These are phyloP conservation scores for Metarhizium humberi DNA, from an alignment of 2,329 filamentous ascomycete species.

Conservation along the genomic window DNA sequence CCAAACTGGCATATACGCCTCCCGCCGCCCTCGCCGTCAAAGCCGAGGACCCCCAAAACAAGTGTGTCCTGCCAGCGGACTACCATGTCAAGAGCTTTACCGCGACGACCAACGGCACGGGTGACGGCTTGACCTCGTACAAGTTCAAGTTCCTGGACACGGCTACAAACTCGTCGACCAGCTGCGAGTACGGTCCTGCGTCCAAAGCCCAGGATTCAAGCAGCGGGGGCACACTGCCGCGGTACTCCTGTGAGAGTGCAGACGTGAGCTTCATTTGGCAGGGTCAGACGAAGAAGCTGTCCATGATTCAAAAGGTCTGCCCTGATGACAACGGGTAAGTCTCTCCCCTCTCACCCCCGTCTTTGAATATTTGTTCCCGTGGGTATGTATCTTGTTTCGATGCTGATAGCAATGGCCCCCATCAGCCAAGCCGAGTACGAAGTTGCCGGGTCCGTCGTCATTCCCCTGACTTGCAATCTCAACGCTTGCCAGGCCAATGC, in stretches of 20 bases:
- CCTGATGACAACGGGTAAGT: conserved; percentile 26
- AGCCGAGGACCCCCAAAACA: conserved; percentile 14
- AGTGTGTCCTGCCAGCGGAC: conserved; percentile 27
- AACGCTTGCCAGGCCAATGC: not conserved
- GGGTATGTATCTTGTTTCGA: conserved; percentile 1
- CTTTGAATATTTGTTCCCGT: not conserved
- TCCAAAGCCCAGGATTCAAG: conserved; percentile 25
- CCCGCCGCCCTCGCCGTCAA: conserved; percentile 15
- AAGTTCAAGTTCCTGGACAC: conserved; percentile 32
- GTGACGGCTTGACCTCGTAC: conserved; percentile 21
- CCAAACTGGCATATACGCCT: conserved; percentile 16
- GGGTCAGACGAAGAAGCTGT: conserved; percentile 19
- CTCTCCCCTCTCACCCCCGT: not conserved
- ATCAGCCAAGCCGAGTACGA: conserved; percentile 14
- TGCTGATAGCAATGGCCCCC: not conserved
- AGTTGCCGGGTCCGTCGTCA: conserved; percentile 18
- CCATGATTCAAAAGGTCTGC: conserved; percentile 37
- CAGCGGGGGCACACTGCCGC: conserved; percentile 16
- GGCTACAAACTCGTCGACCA: conserved; percentile 28
- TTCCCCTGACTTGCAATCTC: conserved; percentile 9
- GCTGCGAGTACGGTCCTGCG: conserved; percentile 33
- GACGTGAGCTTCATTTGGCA: conserved; percentile 35
- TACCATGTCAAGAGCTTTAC: conserved; percentile 31
- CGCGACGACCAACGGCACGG: conserved; percentile 23
- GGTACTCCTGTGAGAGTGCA: conserved; percentile 33